Evolutionary conservation across 176 grass and related monocot species (phyloP).

Genomic region (Thinopyrum elongatum): DNA sequence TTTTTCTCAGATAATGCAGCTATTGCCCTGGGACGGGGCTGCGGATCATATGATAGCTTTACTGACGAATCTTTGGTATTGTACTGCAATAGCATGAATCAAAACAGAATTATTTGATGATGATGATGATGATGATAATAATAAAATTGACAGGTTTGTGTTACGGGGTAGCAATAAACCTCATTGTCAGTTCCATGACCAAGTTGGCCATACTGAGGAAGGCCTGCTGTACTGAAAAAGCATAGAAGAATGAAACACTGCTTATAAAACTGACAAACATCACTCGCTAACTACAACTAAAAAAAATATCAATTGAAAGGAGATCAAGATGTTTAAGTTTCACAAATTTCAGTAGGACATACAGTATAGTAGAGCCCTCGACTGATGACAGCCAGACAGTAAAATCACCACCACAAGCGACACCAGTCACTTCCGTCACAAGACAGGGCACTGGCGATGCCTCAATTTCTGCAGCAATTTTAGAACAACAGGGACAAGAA

Average conservation of each 20-base stretch:
- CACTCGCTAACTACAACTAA: constrained; percentile 32
- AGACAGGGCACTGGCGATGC: constrained; percentile 68
- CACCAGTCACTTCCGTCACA: constrained; percentile 68
- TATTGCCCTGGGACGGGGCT: constrained; percentile 74
- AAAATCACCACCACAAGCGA: constrained; percentile 88
- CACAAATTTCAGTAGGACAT: constrained; percentile 35
- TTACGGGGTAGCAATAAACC: constrained; percentile 35
- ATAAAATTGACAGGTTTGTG: not conserved
- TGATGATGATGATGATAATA: not conserved
- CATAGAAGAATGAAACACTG: constrained; percentile 51
- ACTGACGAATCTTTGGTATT: constrained; percentile 89
- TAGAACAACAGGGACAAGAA: constrained; percentile 17
- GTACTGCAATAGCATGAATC: constrained; percentile 62
- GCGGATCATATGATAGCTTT: constrained; percentile 89
- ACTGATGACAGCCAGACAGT: constrained; percentile 87
- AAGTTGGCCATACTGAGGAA: constrained; percentile 95
- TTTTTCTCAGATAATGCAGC: constrained; percentile 83
- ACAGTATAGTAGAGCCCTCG: constrained; percentile 97
- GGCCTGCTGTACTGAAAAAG: constrained; percentile 76
- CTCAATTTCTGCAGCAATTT: constrained; percentile 74
- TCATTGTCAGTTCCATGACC: constrained; percentile 99
- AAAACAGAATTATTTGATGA: constrained; percentile 19
- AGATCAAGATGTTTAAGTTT: constrained; percentile 2
- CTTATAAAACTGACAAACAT: constrained; percentile 31
- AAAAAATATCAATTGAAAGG: constrained; percentile 31